Conservation (phyloP, 257 asterid genomes). For the Nicotiana paniculata region DNA sequence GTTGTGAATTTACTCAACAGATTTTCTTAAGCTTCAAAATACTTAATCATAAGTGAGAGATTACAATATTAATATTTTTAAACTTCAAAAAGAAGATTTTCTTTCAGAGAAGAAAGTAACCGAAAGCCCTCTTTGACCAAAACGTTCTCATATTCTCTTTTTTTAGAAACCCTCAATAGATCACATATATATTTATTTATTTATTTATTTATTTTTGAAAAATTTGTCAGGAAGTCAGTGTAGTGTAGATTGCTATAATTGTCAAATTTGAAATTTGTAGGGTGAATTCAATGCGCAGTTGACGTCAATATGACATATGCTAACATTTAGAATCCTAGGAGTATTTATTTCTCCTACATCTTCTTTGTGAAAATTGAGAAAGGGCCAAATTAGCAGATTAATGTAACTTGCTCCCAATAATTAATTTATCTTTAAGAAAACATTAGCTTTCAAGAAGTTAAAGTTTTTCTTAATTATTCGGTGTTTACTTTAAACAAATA, state of each 20-base stretch:
- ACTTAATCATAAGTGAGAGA: not conserved
- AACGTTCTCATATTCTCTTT: not conserved
- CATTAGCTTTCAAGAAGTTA: no score
- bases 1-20: not conserved
- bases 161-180: not conserved
- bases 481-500: no score
- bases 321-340: not conserved
- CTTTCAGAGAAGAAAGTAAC: not conserved
- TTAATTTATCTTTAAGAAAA: not conserved
- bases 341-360: not conserved
- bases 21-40: not conserved
- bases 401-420: slow-evolving; percentile 8
- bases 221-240: not conserved
- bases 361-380: not conserved
- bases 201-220: no score
- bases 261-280: not conserved
- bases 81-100: not conserved
- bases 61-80: not conserved
- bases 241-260: not conserved
- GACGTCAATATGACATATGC: not conserved
- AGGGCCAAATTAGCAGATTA: slow-evolving; percentile 10
- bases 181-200: not conserved
- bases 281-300: not conserved
- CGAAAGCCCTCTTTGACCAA: not conserved
- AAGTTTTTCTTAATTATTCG: no score